Evolutionary conservation across 2,329 filamentous ascomycete genomes (phyloP), one percentile per base, ranked within the genome.

Genomic region (Magnaporthiopsis rhizophila): DNA sequence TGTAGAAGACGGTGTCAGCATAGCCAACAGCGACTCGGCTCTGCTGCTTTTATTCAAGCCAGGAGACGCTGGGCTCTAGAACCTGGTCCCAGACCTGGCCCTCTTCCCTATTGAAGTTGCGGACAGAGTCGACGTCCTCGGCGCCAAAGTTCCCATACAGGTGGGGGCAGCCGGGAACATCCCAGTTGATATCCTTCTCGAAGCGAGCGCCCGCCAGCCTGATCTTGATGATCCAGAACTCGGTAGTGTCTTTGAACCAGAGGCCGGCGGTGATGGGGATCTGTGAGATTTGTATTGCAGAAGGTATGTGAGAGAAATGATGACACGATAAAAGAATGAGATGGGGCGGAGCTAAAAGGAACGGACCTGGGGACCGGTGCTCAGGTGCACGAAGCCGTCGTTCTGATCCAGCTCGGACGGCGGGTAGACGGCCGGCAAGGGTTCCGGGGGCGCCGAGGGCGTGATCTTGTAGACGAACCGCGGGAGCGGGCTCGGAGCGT

Each of bases 321-420:
- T 11, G 11, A 12, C 2, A 7, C 8, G 1, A 26, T 0, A 32
- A 30, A 24, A 26, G 26, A 26, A 26, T 26, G 26, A 26, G 26
- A 26, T 18, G n/a, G n/a, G n/a, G n/a, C n/a, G n/a, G n/a, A 30
- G 2, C 30, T 30, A 30, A 30, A 30, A 30, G 30, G 30, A 30
- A 66, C 71, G 69, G 71, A 83, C 83, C 76, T 88, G 86, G 53
- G 74, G 74, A 2, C 81, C 78, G 0, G 81, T 83, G 70, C 85
- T 87, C 21, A 88, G 72, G 68, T 88, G 86, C 38, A 88, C 76
- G 73, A 86, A 88, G 61, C 85, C 85, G 70, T 88, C 85, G 50
- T 82, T 79, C 67, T 74, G 73, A 72, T 88, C 86, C 59, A 87
- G 80, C 45, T 83, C 80, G 15, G 85, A 88, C 66, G 84, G 77